Evolutionary conservation across 2,329 filamentous ascomycete species (phyloP).

Genomic region (Xylaria sp.): DNA sequence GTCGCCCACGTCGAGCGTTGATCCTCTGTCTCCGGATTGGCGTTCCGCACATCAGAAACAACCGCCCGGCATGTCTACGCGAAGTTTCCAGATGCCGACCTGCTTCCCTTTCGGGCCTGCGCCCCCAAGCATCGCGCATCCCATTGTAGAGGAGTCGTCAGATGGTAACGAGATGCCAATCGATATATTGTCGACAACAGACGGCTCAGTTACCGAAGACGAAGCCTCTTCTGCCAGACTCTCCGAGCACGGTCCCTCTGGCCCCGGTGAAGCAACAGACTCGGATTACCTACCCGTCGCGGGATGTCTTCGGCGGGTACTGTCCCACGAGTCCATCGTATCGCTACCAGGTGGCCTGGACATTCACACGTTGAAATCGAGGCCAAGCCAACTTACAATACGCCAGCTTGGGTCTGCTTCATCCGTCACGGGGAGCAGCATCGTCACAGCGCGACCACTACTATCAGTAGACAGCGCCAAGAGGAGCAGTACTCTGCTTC

Average conservation of each 20-base stretch:
- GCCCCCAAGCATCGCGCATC: constrained; percentile 41
- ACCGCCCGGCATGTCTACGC: constrained; percentile 65
- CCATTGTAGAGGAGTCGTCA: constrained; percentile 46
- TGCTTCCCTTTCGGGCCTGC: constrained; percentile 42
- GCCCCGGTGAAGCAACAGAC: constrained; percentile 43
- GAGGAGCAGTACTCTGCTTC: constrained; percentile 66
- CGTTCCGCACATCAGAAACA: constrained; percentile 64
- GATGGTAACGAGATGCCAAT: constrained; percentile 51
- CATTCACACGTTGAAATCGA: constrained; percentile 82
- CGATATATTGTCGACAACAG: constrained; percentile 49
- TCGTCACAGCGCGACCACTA: constrained; percentile 70
- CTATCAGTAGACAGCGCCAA: constrained; percentile 59
- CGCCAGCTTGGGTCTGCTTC: constrained; percentile 63
- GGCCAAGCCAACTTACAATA: constrained; percentile 79
- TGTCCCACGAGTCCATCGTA: constrained; percentile 89
- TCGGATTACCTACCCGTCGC: constrained; percentile 55
- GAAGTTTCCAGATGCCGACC: constrained; percentile 56
- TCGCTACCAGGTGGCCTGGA: constrained; percentile 89
- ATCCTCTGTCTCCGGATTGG: constrained; percentile 73
- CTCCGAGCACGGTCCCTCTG: constrained; percentile 48
- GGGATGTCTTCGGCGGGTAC: constrained; percentile 68
- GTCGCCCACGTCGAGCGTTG: constrained; percentile 82
- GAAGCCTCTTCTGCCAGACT: constrained; percentile 38
- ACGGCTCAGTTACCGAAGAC: constrained; percentile 53
- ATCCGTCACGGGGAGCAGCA: constrained; percentile 67